phyloP scores from a whole-genome alignment of 2,329 filamentous ascomycete genomes.

The Colletotrichum sp. region DNA sequence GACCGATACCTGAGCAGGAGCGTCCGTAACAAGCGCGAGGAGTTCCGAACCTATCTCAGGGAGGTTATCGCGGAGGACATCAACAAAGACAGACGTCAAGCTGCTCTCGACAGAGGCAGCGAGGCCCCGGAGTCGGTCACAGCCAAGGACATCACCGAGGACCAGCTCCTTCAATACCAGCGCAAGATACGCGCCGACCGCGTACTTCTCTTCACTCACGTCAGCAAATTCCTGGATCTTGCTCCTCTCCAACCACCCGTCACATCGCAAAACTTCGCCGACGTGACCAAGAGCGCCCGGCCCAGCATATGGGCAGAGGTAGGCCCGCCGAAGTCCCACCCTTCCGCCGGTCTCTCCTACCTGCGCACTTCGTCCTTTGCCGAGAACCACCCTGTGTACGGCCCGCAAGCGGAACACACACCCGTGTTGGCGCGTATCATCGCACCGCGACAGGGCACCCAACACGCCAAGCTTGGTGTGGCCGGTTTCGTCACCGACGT shows the following conservation, averaged over 20 bases:
- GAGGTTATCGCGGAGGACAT: conserved; percentile 50
- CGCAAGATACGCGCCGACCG: conserved; percentile 57
- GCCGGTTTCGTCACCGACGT: conserved; percentile 57
- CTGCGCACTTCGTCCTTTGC: conserved; percentile 58
- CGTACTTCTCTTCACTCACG: conserved; percentile 53
- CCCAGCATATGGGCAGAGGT: conserved; percentile 51
- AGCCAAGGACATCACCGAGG: conserved; percentile 49
- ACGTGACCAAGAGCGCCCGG: conserved; percentile 22
- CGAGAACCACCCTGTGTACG: conserved; percentile 66
- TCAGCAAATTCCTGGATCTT: conserved; percentile 67
- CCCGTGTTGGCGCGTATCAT: conserved; percentile 58
- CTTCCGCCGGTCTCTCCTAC: conserved; percentile 67
- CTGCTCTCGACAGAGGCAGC: conserved; percentile 43
- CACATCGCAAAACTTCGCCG: conserved; percentile 29
- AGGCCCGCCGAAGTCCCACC: conserved; percentile 65
- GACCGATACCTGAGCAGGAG: conserved; percentile 56
- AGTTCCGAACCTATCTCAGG: conserved; percentile 61
- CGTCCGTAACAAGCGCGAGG: conserved; percentile 55
- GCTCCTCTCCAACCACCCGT: conserved; percentile 49
- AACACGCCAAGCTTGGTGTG: conserved; percentile 52
- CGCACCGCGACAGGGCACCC: conserved; percentile 39
- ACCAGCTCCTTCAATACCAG: conserved; percentile 56
- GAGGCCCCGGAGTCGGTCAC: conserved; percentile 31
- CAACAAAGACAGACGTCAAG: conserved; percentile 38
- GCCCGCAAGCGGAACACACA: conserved; percentile 55